Evolutionary conservation across 78 protist species (phyloP), one percentile per base, ranked within the genome.

Genomic region (Dictyostelium firmibasis): DNA sequence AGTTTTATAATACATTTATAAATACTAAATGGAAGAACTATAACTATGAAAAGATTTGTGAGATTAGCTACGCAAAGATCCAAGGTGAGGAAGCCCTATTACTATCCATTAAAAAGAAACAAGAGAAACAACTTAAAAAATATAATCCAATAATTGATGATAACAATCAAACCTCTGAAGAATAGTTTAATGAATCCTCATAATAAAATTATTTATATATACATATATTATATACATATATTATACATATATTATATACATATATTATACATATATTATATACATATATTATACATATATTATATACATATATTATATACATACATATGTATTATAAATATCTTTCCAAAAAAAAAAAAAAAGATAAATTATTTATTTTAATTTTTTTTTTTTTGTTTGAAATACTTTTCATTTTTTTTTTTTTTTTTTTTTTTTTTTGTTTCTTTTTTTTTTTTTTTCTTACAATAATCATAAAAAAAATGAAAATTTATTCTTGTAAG

Each of bases 31-130:
- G 99, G 99, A 91, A 86, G 11, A 87, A 89, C 64, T 98, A 96
- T 91, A 95, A 92, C 75, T 84, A 95, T 23, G 23, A 57, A 0
- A 96, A 98, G 84, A 91, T 97, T n/a, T 94, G 97, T 57, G 97
- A 95, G 29, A 67, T 98, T 36, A 96, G 94, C 29, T 98, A 96
- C 92, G 99, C 98, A 50, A 82, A 96, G 53, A 87, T 87, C 11
- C 97, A 94, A 83, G 94, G 97, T 29, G 83, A 57, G 20, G 67
- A 57, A 27, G 67, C 67, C 27, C 0, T 57, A 4, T 20, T 57
- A 20, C 67, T 20, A 57, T 57, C 67, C 16, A 57, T 57, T 20
- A 57, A 57, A 57, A 57, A 57, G 67, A 57, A 57, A 57, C 67
- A 57, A 57, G 67, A 57, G 67, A 57, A 57, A 57, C 67, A 57